Conservation (phyloP, 805 yeast genomes). For the Wickerhamiella spandovensis region DNA sequence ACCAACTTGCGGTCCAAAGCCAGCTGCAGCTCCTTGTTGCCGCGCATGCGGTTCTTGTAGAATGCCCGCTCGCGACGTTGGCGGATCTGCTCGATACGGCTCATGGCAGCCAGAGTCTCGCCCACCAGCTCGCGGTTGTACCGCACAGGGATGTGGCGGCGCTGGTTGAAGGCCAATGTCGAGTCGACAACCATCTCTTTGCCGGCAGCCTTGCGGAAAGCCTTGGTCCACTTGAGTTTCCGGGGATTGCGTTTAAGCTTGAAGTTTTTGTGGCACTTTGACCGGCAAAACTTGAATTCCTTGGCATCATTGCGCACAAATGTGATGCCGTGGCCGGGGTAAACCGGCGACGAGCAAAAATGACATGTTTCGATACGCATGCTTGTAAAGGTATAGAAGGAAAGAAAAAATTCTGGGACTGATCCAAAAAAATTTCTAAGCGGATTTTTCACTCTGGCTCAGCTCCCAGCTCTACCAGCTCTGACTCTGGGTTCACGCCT, state of each 20-base stretch:
- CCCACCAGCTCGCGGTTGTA: conserved; percentile 94
- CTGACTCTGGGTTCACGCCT: neutral
- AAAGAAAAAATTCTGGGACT: neutral
- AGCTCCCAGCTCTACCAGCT: neutral
- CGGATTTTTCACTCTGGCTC: neutral
- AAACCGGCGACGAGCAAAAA: conserved; percentile 94
- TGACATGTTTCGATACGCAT: conserved; percentile 56
- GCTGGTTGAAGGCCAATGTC: conserved; percentile 88
- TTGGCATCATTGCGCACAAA: conserved; percentile 97
- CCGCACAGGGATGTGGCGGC: conserved; percentile 96
- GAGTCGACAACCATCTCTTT: conserved; percentile 96
- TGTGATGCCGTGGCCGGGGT: conserved; percentile 91
- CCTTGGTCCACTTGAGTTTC: conserved; percentile 96
- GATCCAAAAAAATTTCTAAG: neutral
- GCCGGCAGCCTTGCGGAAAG: conserved; percentile 98
- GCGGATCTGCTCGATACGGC: conserved; percentile 90
- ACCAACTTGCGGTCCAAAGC: conserved; percentile 80
- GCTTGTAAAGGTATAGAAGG: neutral
- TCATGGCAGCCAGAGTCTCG: conserved; percentile 89
- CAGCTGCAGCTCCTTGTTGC: conserved; percentile 78
- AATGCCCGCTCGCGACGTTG: conserved; percentile 93
- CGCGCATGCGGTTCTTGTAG: conserved; percentile 99
- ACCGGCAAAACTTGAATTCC: conserved; percentile 93
- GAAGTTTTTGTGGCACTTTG: conserved; percentile 95
- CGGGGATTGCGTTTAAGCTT: conserved; percentile 98